phyloP scores from a whole-genome alignment of 768 basidiomycete species.

The Hebeloma cylindrosporum region DNA sequence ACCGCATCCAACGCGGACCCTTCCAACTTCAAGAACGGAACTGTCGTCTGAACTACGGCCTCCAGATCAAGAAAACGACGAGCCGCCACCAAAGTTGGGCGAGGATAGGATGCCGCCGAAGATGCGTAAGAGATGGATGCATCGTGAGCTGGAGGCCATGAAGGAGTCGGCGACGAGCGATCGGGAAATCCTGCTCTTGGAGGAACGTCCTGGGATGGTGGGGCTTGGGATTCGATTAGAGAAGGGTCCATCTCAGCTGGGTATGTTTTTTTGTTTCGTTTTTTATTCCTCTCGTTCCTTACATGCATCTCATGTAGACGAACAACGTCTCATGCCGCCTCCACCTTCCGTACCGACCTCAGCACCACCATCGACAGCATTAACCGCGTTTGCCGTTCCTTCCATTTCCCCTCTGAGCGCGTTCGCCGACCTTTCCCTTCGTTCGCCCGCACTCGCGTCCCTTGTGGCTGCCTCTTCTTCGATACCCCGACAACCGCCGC shows the following conservation, averaged over 20 bases:
- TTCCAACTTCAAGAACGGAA: not conserved
- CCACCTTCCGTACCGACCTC: slow-evolving; percentile 3
- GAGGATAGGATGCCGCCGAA: slow-evolving; percentile 58
- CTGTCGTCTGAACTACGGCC: not conserved
- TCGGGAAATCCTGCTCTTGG: not conserved
- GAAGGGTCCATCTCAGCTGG: too few species aligned
- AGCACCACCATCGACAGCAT: not conserved
- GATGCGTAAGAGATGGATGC: slow-evolving; percentile 57
- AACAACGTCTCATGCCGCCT: slow-evolving; percentile 15
- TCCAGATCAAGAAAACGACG: not conserved
- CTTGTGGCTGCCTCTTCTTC: too few species aligned
- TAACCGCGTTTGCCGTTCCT: not conserved
- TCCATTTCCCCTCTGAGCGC: slow-evolving; percentile 7
- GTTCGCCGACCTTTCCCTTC: slow-evolving; percentile 16
- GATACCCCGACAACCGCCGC: too few species aligned
- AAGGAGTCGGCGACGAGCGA: slow-evolving; percentile 15
- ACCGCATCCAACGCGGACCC: not conserved
- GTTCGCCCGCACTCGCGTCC: slow-evolving; percentile 16
- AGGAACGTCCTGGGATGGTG: not conserved
- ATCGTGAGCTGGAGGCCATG: slow-evolving; percentile 27
- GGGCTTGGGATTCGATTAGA: not conserved
- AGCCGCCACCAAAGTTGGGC: slow-evolving; percentile 9
- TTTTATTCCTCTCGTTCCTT: slow-evolving; percentile 40
- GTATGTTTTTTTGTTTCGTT: too few species aligned
- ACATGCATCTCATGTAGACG: slow-evolving; percentile 36